phyloP scores from a whole-genome alignment of 208 protist species.

The Leishmania tarentolae region DNA sequence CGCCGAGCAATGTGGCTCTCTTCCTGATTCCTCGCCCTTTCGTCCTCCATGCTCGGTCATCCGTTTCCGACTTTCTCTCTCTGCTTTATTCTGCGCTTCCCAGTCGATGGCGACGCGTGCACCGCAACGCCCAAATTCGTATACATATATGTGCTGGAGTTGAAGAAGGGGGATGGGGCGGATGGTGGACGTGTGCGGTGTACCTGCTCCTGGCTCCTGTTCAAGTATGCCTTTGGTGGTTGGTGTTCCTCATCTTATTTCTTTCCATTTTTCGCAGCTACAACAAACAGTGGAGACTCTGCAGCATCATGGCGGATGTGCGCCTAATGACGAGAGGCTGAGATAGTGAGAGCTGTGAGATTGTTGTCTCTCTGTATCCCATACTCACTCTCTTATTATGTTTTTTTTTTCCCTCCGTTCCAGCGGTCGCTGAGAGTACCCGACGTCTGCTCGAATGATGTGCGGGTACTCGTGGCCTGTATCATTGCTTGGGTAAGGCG shows the following conservation, averaged over 20 bases:
- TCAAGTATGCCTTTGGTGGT: background rate
- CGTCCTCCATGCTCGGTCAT: no score
- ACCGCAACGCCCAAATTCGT: background rate
- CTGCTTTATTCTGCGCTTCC: background rate
- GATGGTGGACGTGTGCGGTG: background rate
- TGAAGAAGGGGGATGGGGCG: background rate
- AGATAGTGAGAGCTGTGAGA: background rate
- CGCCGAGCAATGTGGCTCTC: constrained; percentile 2
- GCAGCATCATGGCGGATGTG: no score
- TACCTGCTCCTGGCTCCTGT: background rate
- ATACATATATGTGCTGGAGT: background rate
- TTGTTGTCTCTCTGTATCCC: no score
- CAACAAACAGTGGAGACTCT: no score
- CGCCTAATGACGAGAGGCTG: background rate
- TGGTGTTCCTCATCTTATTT: background rate
- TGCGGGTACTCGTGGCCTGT: no score
- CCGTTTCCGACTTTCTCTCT: background rate
- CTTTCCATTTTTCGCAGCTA: background rate
- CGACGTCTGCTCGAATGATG: no score
- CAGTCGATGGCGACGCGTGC: background rate
- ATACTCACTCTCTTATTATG: background rate
- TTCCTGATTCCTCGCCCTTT: constrained; percentile 7
- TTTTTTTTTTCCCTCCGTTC: background rate
- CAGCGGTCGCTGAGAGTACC: background rate
- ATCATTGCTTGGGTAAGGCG: no score